Evolutionary conservation across 2,329 filamentous ascomycete species (phyloP), one percentile per base, ranked within the genome.

Genomic region (Exophiala alcalophila): DNA sequence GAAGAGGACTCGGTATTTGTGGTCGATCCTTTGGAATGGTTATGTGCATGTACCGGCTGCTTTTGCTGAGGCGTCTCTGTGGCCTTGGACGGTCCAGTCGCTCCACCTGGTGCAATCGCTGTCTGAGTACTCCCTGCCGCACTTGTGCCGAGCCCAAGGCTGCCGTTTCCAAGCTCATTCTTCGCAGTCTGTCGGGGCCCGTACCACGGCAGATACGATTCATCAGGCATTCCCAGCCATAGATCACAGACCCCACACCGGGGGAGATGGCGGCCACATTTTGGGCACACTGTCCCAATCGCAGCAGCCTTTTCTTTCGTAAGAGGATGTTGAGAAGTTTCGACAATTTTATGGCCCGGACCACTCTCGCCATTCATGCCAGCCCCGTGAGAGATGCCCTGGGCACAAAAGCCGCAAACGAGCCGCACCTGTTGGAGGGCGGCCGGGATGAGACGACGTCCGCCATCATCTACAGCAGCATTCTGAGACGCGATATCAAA

Each of bases 221-320:
- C 72, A 58, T 81, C 76, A 0, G 77, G 74, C 9, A 70, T 70
- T 0, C 79, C 79, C 3, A 83, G 65, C 77, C 77, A 81, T 49
- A 78, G 62, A 56, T 73, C 74, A 55, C 80, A 83, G 8, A 83
- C 66, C 2, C 74, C 77, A 52, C 80, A 83, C 3, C 78, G 69
- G 2, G 80, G 79, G 70, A 83, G 74, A 53, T 78, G 76, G 2
- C 76, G 66, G n/a, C 73, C 75, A 56, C 80, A 83, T 35, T 73
- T 73, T 1, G 76, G 76, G 56, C 80, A 83, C 1, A 78, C 67
- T 1, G 77, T 77, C 1, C 78, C 71, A 7, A 50, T 44, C 8
- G 55, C 55, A 0, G 55, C 54, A 8, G 54, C 55, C 29, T 50
- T 57, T 23, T 55, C 54, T 12, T 51, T 51, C n/a, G 49, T 50